Evolutionary conservation across 2,329 filamentous ascomycete species (phyloP), one percentile per base, ranked within the genome.

Genomic region (Diaporthe sp.): DNA sequence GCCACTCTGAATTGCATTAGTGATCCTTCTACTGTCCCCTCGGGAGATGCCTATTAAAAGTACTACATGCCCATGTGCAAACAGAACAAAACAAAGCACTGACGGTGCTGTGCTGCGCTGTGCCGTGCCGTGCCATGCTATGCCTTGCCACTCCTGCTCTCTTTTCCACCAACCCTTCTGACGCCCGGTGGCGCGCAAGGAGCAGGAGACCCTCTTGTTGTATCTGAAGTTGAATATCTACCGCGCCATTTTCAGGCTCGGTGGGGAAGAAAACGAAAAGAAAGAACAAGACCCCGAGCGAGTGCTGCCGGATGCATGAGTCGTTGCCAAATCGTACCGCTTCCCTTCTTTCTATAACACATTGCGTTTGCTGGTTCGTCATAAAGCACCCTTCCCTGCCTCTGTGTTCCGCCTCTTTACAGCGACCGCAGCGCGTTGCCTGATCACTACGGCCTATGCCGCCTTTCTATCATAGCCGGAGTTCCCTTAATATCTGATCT

Each of bases 401-500:
- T 17, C 31, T 17, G 12, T 49, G 44, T 51, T 25, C 74, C 65
- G 17, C 34, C 62, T 58, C 51, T 59, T 59, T 17, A 69, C 34
- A 55, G 49, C n/a, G 15, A n/a, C 49, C 28, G n/a, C 49, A 34
- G 65, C n/a, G 34, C 65, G 34, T 39, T 68, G 31, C 46, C 65
- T 6, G 28, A 25, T 68, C n/a, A 42, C 51, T n/a, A 34, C 44
- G 61, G 53, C 22, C 55, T n/a, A 28, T 55, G 13, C 19, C 34
- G 34, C 22, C 22, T 58, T 44, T 65, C 25, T 77, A 34, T 87
- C 86, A 98, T 77, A 98, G 89, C 82, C 92, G 92, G 79, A 99
- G 86, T 83, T 97, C 95, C 81, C 94, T 92, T 79, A 99, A 87
- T 80, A 99, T 98, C 80, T 95, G 95, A 84, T 98, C 96, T 49